Base-by-base conservation (phyloP, 2,329 filamentous ascomycete species). In the Fusarium cyanostomum region DNA sequence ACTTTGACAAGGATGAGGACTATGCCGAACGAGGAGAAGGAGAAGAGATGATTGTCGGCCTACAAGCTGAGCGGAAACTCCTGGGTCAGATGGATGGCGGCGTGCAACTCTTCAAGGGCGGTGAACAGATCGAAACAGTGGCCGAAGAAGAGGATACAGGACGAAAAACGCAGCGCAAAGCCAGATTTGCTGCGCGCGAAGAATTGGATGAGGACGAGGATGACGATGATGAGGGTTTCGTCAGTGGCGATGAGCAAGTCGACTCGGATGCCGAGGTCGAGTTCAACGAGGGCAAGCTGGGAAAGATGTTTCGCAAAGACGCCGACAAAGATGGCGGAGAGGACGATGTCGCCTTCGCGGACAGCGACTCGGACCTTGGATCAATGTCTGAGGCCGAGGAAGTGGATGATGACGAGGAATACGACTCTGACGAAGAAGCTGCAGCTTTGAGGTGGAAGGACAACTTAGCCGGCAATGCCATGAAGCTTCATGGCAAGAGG, bases 331-430 rank as follows among this genome's bases (percentile, higher is more conserved):
- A 84, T 33, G 82, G 73, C 18, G 81, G 81, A 10, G 86, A 87
- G 21, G 91, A 88, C 27, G 92, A 97, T 52, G 71, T 98, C 55
- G 92, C 89, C 2, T 99, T 97, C 79, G 95, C 95, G 12, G 95
- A 99, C 72, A 97, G 92, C 72, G 96, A 99, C 75, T 99, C 95
- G 0, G 96, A 99, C 74, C 83, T 99, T 5, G 95, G 95, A 7
- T 97, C 94, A 4, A 78, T 97, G 63, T 96, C 92, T 3, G 80
- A 80, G 2, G 77, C 76, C 0, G 79, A 80, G 4, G 79, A 78
- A 1, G 80, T 78, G 5, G 80, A 79, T 10, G 78, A 81, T 0
- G 79, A 80, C 1, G 83, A 86, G n/a, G 85, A 86, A n/a, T 74
- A 77, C 42, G 75, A 79, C 48, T 84, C 82, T 3, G 85, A 85